phyloP scores from a whole-genome alignment of 1,139 yeast species.

The Saccharomyces hybrid region DNA sequence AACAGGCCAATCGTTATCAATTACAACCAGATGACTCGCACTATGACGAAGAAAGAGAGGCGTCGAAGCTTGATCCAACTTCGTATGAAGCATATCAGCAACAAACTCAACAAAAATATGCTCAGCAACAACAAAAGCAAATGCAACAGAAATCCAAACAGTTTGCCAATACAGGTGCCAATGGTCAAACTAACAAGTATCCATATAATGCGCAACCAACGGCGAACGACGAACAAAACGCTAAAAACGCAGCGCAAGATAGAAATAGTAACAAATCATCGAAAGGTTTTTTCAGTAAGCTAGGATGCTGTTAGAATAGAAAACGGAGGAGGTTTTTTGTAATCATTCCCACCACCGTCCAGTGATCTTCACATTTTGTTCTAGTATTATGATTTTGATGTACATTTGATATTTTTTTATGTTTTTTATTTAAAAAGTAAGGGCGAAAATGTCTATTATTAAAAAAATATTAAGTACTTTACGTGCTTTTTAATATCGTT shows the following conservation, averaged over 20 bases:
- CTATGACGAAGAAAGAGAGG: slow-evolving; percentile 2
- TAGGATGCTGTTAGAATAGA: slow-evolving; percentile 33
- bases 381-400: neutral
- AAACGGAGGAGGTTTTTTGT: neutral
- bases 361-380: neutral
- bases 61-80: slow-evolving; percentile 29
- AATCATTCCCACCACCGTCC: neutral
- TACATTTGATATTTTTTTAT: neutral
- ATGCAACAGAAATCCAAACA: slow-evolving; percentile 15
- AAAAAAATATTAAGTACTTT: neutral
- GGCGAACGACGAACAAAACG: slow-evolving; percentile 12
- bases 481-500: neutral
- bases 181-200: slow-evolving; percentile 13
- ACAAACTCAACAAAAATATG: slow-evolving; percentile 31
- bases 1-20: slow-evolving; percentile 4
- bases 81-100: slow-evolving; percentile 35
- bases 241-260: slow-evolving; percentile 11
- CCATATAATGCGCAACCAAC: slow-evolving; percentile 26
- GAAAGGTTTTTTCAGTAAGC: slow-evolving; percentile 35
- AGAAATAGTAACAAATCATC: slow-evolving; percentile 23
- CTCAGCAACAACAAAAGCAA: slow-evolving; percentile 27
- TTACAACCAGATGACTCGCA: slow-evolving; percentile 8
- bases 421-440: neutral
- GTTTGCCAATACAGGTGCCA: slow-evolving; percentile 8
- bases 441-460: neutral